phyloP scores from a whole-genome alignment of 495 filamentous ascomycete species.

The Hypoxylon rickii region DNA sequence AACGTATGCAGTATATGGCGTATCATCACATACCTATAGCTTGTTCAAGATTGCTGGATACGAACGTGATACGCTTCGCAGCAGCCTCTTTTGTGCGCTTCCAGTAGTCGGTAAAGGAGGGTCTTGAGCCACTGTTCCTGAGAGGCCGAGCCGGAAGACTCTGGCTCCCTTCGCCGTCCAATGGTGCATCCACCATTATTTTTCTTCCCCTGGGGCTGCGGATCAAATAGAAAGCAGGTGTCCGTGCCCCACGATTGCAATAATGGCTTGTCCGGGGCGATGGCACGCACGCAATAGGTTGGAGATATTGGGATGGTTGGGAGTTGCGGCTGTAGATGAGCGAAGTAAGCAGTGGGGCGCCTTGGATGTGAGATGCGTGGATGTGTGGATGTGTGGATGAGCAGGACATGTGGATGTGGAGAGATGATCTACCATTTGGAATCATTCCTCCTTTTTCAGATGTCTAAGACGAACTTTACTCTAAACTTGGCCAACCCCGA shows the following conservation, averaged over 20 bases:
- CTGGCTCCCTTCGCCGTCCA: slow-evolving; percentile 13
- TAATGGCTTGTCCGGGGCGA: slow-evolving; percentile 4
- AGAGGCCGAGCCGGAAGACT: neutral
- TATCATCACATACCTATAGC: slow-evolving; percentile 24
- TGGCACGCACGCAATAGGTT: slow-evolving; percentile 19
- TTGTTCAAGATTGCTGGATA: slow-evolving; percentile 36
- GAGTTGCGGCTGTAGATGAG: slow-evolving; percentile 11
- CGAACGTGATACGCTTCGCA: slow-evolving; percentile 40
- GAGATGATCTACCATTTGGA: slow-evolving; percentile 26
- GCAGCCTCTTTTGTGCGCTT: slow-evolving; percentile 40
- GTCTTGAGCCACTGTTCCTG: slow-evolving; percentile 24
- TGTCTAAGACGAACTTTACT: neutral
- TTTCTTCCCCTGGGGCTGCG: neutral
- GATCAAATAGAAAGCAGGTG: neutral
- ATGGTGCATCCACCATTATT: slow-evolving; percentile 10
- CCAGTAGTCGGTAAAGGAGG: slow-evolving; percentile 46
- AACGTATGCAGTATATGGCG: neutral
- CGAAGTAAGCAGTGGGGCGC: slow-evolving; percentile 3
- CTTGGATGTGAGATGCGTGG: slow-evolving; percentile 6
- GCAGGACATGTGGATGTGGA: too few species aligned
- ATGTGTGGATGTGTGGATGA: too few species aligned
- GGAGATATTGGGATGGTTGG: slow-evolving; percentile 3
- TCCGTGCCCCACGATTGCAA: slow-evolving; percentile 3
- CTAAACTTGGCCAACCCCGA: neutral
- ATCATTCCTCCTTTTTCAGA: slow-evolving; percentile 24